Evolutionary conservation across 2,329 filamentous ascomycete genomes (phyloP).

Genomic region (Fusarium succisae): DNA sequence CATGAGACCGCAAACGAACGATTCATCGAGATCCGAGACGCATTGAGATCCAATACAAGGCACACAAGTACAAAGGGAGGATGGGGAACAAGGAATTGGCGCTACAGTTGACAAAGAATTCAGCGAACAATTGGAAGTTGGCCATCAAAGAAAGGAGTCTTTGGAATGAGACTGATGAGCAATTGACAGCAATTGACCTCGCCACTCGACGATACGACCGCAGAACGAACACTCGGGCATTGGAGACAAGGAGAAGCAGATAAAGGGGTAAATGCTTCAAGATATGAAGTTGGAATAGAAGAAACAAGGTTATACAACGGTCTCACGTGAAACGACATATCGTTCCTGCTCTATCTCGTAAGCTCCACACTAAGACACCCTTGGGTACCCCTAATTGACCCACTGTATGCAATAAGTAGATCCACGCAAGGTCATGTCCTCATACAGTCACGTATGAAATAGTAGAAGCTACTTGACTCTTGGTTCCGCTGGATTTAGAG

Average conservation of each 20-base stretch:
- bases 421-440: background rate
- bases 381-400: background rate
- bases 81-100: background rate
- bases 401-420: background rate
- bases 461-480: too few relatives aligned
- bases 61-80: too few relatives aligned
- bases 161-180: background rate
- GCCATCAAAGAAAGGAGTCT: background rate
- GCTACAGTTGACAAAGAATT: background rate
- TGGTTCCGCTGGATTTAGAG: too few relatives aligned
- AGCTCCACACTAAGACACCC: background rate
- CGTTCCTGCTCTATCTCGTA: background rate
- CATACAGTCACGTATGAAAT: background rate
- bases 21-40: background rate
- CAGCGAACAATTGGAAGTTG: background rate
- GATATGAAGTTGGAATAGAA: background rate
- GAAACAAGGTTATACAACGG: background rate
- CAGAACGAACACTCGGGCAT: background rate
- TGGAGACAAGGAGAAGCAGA: fast-evolving
- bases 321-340: conserved; percentile 11
- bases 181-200: background rate
- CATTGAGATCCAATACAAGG: background rate
- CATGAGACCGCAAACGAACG: background rate
- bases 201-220: background rate
- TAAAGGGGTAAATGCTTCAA: background rate